phyloP scores from a whole-genome alignment of 208 protist genomes.

The Crithidia expoeki region DNA sequence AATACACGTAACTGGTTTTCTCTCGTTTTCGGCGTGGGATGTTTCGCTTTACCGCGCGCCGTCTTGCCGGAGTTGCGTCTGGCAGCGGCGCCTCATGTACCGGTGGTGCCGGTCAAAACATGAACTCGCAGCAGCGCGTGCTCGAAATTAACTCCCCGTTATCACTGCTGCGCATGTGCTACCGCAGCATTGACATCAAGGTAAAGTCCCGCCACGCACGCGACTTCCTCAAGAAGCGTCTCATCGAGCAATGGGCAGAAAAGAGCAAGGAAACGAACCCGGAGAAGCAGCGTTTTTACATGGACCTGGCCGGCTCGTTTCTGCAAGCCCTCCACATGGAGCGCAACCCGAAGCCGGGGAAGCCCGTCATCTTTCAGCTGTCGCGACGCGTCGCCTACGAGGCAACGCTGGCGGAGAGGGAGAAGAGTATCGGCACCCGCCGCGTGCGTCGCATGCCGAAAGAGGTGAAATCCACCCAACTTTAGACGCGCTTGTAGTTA shows the following conservation, averaged over 20 bases:
- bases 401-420: conserved; percentile 63
- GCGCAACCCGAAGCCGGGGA: conserved; percentile 74
- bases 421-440: conserved; percentile 41
- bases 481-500: conserved; percentile 1
- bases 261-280: conserved; percentile 77
- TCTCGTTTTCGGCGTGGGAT: not conserved
- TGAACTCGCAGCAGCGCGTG: conserved; percentile 83
- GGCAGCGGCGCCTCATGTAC: not conserved
- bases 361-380: conserved; percentile 74
- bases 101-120: conserved; percentile 30
- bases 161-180: conserved; percentile 90
- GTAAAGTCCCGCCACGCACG: conserved; percentile 88
- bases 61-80: not conserved
- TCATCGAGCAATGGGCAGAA: conserved; percentile 80
- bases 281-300: conserved; percentile 87
- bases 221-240: conserved; percentile 80
- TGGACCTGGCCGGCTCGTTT: conserved; percentile 88
- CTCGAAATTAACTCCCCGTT: conserved; percentile 80
- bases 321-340: conserved; percentile 85
- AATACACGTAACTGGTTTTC: not conserved
- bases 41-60: conserved; percentile 15
- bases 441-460: conserved; percentile 51
- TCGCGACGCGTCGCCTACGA: conserved; percentile 78
- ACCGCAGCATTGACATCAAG: conserved; percentile 89
- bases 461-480: conserved; percentile 30